These are phyloP conservation scores for Leccinum variicolor DNA, from an alignment of 768 basidiomycete genomes.

Conservation along the genomic window DNA sequence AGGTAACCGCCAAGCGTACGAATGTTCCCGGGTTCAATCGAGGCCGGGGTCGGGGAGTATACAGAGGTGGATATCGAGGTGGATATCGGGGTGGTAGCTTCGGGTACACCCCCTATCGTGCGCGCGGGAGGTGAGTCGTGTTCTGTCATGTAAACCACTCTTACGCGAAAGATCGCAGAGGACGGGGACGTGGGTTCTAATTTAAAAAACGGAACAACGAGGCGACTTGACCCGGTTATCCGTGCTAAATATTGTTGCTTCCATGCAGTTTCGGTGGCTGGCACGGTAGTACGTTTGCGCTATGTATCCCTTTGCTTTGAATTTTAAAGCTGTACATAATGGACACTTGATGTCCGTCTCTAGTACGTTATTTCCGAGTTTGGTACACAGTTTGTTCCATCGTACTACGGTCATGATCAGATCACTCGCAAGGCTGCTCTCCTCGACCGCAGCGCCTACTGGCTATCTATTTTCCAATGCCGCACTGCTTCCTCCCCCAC, in stretches of 20 bases:
- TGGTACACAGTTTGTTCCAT: slow-evolving; percentile 6
- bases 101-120: slow-evolving; percentile 53
- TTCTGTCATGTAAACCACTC: slow-evolving; percentile 8
- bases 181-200: slow-evolving; percentile 70
- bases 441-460: slow-evolving; percentile 13
- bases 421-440: slow-evolving; percentile 22
- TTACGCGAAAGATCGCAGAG: slow-evolving; percentile 38
- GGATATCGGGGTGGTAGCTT: slow-evolving; percentile 54
- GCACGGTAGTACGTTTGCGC: slow-evolving; percentile 14
- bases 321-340: slow-evolving; percentile 32
- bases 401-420: not conserved
- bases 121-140: slow-evolving; percentile 67
- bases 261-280: slow-evolving; percentile 9
- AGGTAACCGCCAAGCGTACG: slow-evolving; percentile 96
- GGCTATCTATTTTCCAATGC: slow-evolving; percentile 73
- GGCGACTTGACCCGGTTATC: slow-evolving; percentile 13
- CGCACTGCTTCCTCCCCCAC: slow-evolving; percentile 51
- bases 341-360: not conserved
- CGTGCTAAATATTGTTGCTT: slow-evolving; percentile 2
- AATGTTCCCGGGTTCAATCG: slow-evolving; percentile 92
- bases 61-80: slow-evolving; percentile 59
- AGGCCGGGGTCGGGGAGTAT: slow-evolving; percentile 73
- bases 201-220: slow-evolving; percentile 21
- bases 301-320: slow-evolving; percentile 28
- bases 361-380: slow-evolving; percentile 8